Percentiles rank a stretch among this genome's conserved stretches.
Conservation (phyloP, 129 eudicot genomes). For the Silybum marianum region DNA sequence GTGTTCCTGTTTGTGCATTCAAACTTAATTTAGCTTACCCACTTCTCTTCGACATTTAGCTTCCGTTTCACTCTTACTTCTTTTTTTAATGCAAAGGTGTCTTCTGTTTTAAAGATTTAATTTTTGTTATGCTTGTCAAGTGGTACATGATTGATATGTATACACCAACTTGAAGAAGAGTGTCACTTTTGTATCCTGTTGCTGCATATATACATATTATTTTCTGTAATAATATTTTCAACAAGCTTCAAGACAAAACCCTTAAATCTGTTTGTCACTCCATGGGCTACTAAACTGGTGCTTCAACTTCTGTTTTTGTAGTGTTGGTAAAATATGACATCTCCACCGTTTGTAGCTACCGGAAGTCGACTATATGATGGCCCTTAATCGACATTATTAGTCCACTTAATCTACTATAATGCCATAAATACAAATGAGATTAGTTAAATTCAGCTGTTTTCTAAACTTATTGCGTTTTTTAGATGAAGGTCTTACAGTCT, state of each 20-base stretch:
- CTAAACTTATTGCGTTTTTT: background rate
- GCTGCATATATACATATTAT: background rate
- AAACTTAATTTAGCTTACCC: too few species aligned
- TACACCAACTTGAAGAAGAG: background rate
- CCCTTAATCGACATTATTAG: background rate
- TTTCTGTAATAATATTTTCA: background rate
- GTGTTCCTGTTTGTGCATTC: too few species aligned
- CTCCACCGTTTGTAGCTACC: too few species aligned
- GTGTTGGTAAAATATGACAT: background rate
- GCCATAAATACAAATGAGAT: background rate
- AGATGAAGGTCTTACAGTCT: conserved; percentile 6
- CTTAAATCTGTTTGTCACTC: background rate
- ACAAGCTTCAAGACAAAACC: background rate
- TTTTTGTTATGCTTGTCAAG: too few species aligned
- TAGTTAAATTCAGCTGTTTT: background rate
- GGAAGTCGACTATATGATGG: background rate
- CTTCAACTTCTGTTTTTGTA: background rate
- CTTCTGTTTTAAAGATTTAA: too few species aligned
- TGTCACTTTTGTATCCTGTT: background rate
- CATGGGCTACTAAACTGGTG: background rate
- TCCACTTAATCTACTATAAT: background rate
- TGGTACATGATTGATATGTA: background rate
- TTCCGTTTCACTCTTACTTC: too few species aligned
- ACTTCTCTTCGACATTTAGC: too few species aligned
- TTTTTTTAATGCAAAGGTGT: too few species aligned